Evolutionary conservation across 257 asterid genomes (phyloP).

Genomic region (Fraxinus excelsior): DNA sequence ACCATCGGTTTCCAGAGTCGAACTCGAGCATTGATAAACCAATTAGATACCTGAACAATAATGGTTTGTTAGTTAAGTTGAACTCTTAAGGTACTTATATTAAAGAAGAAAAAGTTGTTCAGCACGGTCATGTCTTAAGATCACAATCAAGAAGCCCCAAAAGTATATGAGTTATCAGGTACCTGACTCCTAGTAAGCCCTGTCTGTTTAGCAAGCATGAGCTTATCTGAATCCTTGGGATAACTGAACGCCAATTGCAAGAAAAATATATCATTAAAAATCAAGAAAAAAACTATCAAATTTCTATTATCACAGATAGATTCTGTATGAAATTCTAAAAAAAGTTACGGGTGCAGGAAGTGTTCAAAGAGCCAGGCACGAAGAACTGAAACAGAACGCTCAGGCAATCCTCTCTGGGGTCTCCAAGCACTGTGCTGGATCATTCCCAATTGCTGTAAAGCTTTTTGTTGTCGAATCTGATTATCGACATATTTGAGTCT

Average conservation of each 20-base stretch:
- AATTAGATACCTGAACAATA: slow-evolving; percentile 77
- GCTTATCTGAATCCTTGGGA: slow-evolving; percentile 62
- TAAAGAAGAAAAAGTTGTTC: too few species aligned
- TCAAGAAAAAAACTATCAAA: neutral
- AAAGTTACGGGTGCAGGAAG: slow-evolving; percentile 90
- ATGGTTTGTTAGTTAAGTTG: neutral
- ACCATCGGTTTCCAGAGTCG: slow-evolving; percentile 99
- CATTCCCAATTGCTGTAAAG: slow-evolving; percentile 96
- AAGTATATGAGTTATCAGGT: too few species aligned
- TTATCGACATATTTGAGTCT: slow-evolving; percentile 52
- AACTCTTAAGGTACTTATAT: neutral
- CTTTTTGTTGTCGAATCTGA: slow-evolving; percentile 69
- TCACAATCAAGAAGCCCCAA: too few species aligned
- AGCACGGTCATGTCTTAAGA: too few species aligned
- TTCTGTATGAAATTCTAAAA: neutral
- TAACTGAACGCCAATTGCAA: slow-evolving; percentile 31
- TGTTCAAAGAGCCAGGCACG: slow-evolving; percentile 99
- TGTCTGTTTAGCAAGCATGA: slow-evolving; percentile 59
- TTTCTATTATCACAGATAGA: too few species aligned
- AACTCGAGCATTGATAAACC: slow-evolving; percentile 98
- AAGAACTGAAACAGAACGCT: slow-evolving; percentile 88
- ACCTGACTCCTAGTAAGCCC: slow-evolving; percentile 69
- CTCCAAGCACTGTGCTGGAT: slow-evolving; percentile 99
- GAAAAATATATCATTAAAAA: neutral
- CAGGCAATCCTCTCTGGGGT: slow-evolving; percentile 98